phyloP scores from a whole-genome alignment of 2,329 filamentous ascomycete genomes.

The Fusarium odoratissimum region DNA sequence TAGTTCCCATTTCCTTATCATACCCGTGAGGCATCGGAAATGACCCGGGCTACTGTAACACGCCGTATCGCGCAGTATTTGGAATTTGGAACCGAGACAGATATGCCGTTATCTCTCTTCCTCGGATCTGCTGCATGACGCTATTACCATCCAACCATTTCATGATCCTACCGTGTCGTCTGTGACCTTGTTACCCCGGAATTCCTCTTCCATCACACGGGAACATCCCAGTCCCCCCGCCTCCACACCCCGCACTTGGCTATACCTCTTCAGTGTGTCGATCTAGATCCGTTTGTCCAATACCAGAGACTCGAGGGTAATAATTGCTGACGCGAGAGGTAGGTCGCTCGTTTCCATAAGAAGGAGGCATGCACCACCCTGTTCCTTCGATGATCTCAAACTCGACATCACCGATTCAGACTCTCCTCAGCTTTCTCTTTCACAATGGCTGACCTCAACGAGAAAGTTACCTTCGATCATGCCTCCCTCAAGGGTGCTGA shows the following conservation, averaged over 20 bases:
- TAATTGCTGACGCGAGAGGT: rapidly evolving
- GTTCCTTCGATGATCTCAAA: neutral
- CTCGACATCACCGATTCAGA: neutral
- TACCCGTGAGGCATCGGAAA: neutral
- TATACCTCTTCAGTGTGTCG: rapidly evolving
- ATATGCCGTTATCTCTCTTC: neutral
- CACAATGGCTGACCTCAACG: neutral
- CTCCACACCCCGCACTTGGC: neutral
- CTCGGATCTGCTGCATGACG: neutral
- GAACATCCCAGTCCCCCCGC: neutral
- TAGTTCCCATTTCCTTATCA: rapidly evolving
- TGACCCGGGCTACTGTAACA: rapidly evolving
- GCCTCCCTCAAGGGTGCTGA: neutral
- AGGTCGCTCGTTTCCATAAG: neutral
- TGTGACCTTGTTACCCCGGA: neutral
- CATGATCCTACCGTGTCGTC: too few relatives aligned
- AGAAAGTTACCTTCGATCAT: neutral
- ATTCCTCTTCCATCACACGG: neutral
- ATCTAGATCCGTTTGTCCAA: neutral
- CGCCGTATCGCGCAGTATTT: neutral
- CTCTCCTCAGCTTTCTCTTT: neutral
- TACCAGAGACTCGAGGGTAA: neutral
- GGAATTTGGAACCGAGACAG: neutral
- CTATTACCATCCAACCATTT: neutral
- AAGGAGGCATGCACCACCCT: neutral